Conservation (phyloP, 441 rosid species). For the Adansonia grandidieri region DNA sequence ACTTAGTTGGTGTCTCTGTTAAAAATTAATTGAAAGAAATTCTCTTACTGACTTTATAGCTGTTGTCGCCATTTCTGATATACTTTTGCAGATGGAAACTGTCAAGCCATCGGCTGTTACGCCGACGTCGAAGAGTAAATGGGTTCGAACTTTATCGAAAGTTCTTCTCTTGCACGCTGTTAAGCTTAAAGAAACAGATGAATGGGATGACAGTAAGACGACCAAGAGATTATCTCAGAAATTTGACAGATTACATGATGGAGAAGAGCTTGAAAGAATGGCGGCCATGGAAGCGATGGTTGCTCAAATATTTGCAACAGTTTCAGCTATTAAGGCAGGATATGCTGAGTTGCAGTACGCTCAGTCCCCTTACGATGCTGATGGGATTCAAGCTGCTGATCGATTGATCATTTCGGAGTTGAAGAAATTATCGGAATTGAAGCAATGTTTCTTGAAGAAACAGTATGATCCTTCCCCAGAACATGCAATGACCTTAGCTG, state of each 20-base stretch:
- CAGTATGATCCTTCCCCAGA: slow-evolving; percentile 69
- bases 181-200: slow-evolving; percentile 42
- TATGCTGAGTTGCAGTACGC: slow-evolving; percentile 81
- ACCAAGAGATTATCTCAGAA: slow-evolving; percentile 39
- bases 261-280: slow-evolving; percentile 39
- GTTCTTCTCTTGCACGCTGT: slow-evolving; percentile 56
- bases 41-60: not conserved
- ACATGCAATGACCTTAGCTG: slow-evolving; percentile 56
- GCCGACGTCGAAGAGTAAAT: slow-evolving; percentile 54
- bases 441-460: slow-evolving; percentile 68
- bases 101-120: slow-evolving; percentile 53
- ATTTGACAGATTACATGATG: slow-evolving; percentile 46
- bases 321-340: slow-evolving; percentile 69
- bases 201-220: slow-evolving; percentile 34
- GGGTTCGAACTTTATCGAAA: slow-evolving; percentile 64
- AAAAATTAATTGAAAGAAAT: not conserved
- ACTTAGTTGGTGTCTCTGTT: not conserved
- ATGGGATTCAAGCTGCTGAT: slow-evolving; percentile 73
- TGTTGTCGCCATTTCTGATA: slow-evolving; percentile 29
- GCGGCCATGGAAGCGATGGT: slow-evolving; percentile 64
- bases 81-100: slow-evolving; percentile 65
- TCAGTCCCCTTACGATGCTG: slow-evolving; percentile 82
- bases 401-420: slow-evolving; percentile 55
- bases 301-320: slow-evolving; percentile 69
- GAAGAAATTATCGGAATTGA: slow-evolving; percentile 74